Base-by-base conservation (phyloP, 1,284 basidiomycete genomes). In the Testicularia cyperi region DNA sequence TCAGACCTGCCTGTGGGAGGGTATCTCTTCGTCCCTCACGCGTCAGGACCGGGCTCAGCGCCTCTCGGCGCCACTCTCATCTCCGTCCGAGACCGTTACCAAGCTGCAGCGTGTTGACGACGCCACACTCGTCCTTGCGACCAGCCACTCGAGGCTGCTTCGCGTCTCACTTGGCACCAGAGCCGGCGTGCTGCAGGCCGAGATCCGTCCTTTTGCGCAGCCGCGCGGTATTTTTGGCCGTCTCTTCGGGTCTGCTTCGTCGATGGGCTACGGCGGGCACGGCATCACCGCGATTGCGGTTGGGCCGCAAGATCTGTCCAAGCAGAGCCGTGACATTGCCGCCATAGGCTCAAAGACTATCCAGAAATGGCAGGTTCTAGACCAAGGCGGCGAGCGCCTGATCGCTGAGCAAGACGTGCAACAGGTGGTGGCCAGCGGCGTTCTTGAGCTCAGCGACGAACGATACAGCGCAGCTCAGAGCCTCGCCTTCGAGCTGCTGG, bases 321-420 rank as follows among this genome's bases (percentile, higher is more conserved):
- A 56, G 24, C 52, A 51, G 15, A 49, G 48, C 12, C 31, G 55
- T 13, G 61, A 61, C 9, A 53, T 74, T 5, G 66, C 65, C 22
- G 72, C 72, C 18, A 47, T 71, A 25, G 62, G 71, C 16, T 47
- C 46, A 6, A 57, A 54, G 33, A 56, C 46, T 20, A 31, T 75
- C 13, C 74, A 76, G 25, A 60, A 65, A 27, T 77, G 75, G 75
- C 55, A 66, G 28, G 45, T 76, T 15, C 57, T 65, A 13, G 53
- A 71, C 6, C 53, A 64, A 12, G 65, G 64, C 2, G 56, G 52
- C 13, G 70, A 72, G 27, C 52, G 54, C 18, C 38, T 75, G 18
- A n/a, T 69, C 7, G 65, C 58, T 16, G 71, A 77, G 44, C 65
- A 74, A 33, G 70, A 74, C 38, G 34, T 74, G 13, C 61, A 66